Evolutionary conservation across 2,329 filamentous ascomycete genomes (phyloP), one percentile per base, ranked within the genome.

Genomic region (Pleomassaria siparia): DNA sequence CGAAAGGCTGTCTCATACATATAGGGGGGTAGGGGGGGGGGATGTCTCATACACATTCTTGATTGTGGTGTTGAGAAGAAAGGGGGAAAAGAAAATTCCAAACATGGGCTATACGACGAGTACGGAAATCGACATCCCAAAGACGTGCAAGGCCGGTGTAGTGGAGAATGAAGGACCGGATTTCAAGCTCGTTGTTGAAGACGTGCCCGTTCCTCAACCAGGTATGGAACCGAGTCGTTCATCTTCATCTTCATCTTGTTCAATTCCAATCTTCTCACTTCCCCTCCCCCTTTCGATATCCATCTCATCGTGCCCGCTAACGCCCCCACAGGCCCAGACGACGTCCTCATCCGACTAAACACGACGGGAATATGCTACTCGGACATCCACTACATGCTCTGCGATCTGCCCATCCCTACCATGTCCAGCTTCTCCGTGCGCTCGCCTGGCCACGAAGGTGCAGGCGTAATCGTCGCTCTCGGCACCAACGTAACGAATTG

Each of bases 361-460:
- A 71, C 71, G 30, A 82, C 79, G 1, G 80, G 80, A 0, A 69
- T 82, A 24, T 82, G 80, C 64, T 74, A 76, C 49, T 75, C 72
- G 28, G 80, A 82, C 55, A 69, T 83, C 16, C 80, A 82, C 57
- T 77, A 76, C 61, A 80, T 81, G 76, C 59, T 77, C 35, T 72
- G 73, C 40, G 79, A 82, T 56, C 72, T 78, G 55, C 74, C 71
- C 7, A 49, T 62, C n/a, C 61, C 60, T 0, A 22, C 45, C 5
- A 67, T 67, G 61, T 64, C 61, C 3, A 42, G 54, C 0, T 73
- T 74, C 40, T 69, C 71, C 9, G 70, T 73, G 1, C 68, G 70
- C 9, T 78, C 71, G 7, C 70, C 76, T 0, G 77, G 76, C 8
- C 79, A 82, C 62, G 78, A 81, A 62, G 80, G 80, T 22, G 78